phyloP scores from a whole-genome alignment of 345 rosid species.

The Eucalyptus urophylla region DNA sequence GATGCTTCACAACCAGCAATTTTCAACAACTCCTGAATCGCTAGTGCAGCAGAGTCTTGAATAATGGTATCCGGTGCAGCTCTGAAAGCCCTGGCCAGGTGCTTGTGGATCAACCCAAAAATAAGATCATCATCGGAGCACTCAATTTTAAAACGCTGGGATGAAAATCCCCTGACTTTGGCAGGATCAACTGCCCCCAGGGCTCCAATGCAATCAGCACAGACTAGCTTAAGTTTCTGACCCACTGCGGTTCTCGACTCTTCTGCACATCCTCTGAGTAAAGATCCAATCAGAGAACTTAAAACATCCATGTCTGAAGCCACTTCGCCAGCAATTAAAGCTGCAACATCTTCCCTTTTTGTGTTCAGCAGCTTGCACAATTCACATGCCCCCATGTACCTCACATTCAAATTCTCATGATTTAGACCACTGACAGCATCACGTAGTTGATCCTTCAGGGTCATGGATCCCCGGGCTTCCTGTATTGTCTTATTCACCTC shows the following conservation, averaged over 20 bases:
- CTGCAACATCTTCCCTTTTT: constrained; percentile 64
- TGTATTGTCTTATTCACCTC: constrained; percentile 87
- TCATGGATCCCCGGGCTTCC: constrained; percentile 87
- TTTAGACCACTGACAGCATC: constrained; percentile 68
- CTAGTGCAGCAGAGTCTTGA: constrained; percentile 98
- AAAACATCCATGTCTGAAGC: constrained; percentile 69
- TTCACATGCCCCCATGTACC: constrained; percentile 94
- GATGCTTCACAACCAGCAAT: constrained; percentile 98
- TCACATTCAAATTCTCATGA: constrained; percentile 94
- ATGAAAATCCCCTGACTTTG: constrained; percentile 61
- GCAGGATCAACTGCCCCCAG: constrained; percentile 99
- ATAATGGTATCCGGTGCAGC: constrained; percentile 87
- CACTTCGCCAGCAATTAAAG: constrained; percentile 64
- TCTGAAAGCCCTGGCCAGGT: constrained; percentile 92
- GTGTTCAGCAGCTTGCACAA: constrained; percentile 71
- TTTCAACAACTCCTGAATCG: constrained; percentile 92
- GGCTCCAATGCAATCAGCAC: constrained; percentile 94
- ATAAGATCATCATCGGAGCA: constrained; percentile 99
- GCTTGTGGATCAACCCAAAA: constrained; percentile 88
- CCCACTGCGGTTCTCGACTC: constrained; percentile 92
- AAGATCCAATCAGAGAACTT: constrained; percentile 74
- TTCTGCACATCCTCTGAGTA: constrained; percentile 94
- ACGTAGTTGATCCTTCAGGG: constrained; percentile 75
- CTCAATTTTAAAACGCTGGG: constrained; percentile 84
- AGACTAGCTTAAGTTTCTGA: constrained; percentile 77